A percentile compares a stretch with the other conserved stretches of the same genome.
Conservation (phyloP, 495 filamentous ascomycete species). For the Opeltia flavorubescens region DNA sequence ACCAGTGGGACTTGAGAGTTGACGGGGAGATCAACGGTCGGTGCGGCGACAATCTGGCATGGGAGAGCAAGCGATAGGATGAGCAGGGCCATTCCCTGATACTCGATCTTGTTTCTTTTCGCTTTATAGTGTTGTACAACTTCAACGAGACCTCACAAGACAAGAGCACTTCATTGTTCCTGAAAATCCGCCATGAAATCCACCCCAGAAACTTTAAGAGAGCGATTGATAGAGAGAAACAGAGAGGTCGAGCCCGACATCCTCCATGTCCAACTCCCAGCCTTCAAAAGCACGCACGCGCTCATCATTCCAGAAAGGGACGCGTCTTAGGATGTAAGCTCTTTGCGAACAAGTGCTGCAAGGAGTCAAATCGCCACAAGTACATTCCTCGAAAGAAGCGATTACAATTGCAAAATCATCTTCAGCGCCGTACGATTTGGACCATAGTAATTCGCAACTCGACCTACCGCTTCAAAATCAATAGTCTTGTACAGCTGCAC, state of each 20-base stretch:
- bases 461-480: constrained; percentile 39
- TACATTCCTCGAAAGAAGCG: constrained; percentile 1
- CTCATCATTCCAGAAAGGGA: no score
- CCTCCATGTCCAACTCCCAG: not conserved
- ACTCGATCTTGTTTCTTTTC: not conserved
- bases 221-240: not conserved
- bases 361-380: not conserved
- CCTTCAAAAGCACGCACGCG: no score
- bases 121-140: no score
- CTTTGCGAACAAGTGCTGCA: not conserved
- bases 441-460: constrained; percentile 42
- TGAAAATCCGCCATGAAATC: no score
- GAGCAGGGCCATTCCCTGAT: constrained; percentile 20
- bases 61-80: constrained; percentile 20
- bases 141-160: not conserved
- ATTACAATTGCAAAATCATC: constrained; percentile 33
- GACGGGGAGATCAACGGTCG: constrained; percentile 48
- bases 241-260: not conserved
- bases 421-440: constrained; percentile 39
- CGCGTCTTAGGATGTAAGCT: not conserved
- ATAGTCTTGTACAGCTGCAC: constrained; percentile 32
- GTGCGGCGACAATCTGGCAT: constrained; percentile 25
- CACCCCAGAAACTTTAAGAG: not conserved
- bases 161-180: not conserved
- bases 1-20: constrained; percentile 68